Conservation (phyloP, 371 early-diverging fungal genomes). For the Chytridium lagenaria region DNA sequence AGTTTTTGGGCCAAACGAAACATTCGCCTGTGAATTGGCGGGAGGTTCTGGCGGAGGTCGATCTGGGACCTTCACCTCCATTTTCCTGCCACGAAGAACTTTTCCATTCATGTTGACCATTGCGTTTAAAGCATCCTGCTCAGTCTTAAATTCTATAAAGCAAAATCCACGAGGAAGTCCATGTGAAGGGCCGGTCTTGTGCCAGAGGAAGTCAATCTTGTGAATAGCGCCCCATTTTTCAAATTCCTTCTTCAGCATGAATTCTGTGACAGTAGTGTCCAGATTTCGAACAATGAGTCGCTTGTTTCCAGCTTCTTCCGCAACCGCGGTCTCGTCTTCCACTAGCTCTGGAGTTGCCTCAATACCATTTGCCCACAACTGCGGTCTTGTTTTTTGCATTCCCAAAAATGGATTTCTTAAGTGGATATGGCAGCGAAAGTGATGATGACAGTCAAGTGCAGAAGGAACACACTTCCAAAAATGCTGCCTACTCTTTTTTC, state of each 20-base stretch:
- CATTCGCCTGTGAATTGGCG: no score
- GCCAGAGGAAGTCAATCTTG: slow-evolving; percentile 45
- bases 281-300: slow-evolving; percentile 46
- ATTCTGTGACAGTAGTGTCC: slow-evolving; percentile 42
- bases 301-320: neutral
- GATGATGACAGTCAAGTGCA: no score
- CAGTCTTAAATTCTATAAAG: slow-evolving; percentile 38
- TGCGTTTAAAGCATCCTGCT: neutral
- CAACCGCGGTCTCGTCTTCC: neutral
- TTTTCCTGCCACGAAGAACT: neutral
- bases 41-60: neutral
- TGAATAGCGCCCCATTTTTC: slow-evolving; percentile 34
- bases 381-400: no score
- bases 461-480: neutral
- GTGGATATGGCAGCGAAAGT: neutral
- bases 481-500: no score
- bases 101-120: slow-evolving; percentile 24
- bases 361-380: no score
- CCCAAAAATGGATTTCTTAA: neutral
- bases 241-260: slow-evolving; percentile 40
- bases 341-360: neutral
- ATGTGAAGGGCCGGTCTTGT: slow-evolving; percentile 41
- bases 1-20: neutral
- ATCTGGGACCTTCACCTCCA: slow-evolving; percentile 14
- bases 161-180: slow-evolving; percentile 48